Conservation (phyloP, 768 basidiomycete genomes). For the Panus rudis region DNA sequence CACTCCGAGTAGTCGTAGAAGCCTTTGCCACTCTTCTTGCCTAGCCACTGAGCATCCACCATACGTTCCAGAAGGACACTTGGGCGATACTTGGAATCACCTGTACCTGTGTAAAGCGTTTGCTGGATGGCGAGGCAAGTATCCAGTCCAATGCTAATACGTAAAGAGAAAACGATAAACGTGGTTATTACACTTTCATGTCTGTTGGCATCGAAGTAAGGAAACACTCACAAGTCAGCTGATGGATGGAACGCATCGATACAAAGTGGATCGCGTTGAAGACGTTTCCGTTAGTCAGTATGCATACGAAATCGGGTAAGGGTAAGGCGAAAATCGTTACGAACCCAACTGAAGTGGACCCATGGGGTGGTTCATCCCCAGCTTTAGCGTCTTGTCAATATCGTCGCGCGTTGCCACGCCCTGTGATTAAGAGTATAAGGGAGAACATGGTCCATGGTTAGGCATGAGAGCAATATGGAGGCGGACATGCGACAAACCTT, state of each 20-base stretch:
- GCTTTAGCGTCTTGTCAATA: slow-evolving; percentile 88
- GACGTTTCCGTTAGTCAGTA: no score
- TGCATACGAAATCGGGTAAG: no score
- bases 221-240: slow-evolving; percentile 30
- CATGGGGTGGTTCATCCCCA: slow-evolving; percentile 96
- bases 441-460: neutral
- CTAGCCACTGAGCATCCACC: slow-evolving; percentile 95
- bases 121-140: slow-evolving; percentile 93
- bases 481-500: slow-evolving; percentile 51
- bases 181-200: neutral
- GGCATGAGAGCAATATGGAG: neutral
- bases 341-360: slow-evolving; percentile 83
- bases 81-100: slow-evolving; percentile 93
- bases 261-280: neutral
- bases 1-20: slow-evolving; percentile 75
- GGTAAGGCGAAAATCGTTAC: slow-evolving; percentile 10
- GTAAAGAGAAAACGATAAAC: slow-evolving; percentile 2
- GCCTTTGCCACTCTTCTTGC: slow-evolving; percentile 88
- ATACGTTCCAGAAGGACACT: slow-evolving; percentile 85
- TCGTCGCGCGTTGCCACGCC: slow-evolving; percentile 91
- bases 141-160: slow-evolving; percentile 87
- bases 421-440: slow-evolving; percentile 27
- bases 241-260: neutral
- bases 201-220: neutral
- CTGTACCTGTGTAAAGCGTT: slow-evolving; percentile 81